Evolutionary conservation across 257 asterid genomes (phyloP).

Genomic region (Primulina tabacum): DNA sequence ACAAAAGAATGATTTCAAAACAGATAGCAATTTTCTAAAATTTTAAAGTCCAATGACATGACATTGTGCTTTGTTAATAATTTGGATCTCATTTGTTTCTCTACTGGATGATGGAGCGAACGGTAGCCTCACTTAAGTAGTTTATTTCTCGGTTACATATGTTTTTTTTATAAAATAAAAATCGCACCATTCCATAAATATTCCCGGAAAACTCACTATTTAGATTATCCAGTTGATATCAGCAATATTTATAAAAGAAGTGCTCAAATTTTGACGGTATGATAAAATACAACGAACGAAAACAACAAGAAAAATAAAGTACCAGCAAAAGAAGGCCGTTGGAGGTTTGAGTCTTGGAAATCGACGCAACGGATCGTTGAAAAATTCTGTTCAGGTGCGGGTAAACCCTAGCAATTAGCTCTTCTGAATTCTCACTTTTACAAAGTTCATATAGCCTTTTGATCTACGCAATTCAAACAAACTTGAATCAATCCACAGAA

Average conservation of each 20-base stretch:
- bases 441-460: conserved; percentile 64
- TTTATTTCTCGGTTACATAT: background rate
- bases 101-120: background rate
- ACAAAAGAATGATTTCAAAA: background rate
- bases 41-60: background rate
- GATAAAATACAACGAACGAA: background rate
- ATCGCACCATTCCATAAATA: too few relatives aligned
- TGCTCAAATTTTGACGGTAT: background rate
- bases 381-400: conserved; percentile 83
- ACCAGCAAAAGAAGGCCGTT: conserved; percentile 80
- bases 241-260: background rate
- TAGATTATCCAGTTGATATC: background rate
- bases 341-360: conserved; percentile 66
- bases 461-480: conserved; percentile 44
- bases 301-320: conserved; percentile 9
- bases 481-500: conserved; percentile 6
- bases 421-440: conserved; percentile 72
- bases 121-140: background rate
- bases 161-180: too few relatives aligned
- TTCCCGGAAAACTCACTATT: background rate
- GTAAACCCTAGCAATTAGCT: conserved; percentile 70
- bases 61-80: background rate
- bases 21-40: background rate
- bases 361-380: conserved; percentile 71
- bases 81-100: background rate